Evolutionary conservation across 2,329 filamentous ascomycete genomes (phyloP).

Genomic region (Madurella fahalii): DNA sequence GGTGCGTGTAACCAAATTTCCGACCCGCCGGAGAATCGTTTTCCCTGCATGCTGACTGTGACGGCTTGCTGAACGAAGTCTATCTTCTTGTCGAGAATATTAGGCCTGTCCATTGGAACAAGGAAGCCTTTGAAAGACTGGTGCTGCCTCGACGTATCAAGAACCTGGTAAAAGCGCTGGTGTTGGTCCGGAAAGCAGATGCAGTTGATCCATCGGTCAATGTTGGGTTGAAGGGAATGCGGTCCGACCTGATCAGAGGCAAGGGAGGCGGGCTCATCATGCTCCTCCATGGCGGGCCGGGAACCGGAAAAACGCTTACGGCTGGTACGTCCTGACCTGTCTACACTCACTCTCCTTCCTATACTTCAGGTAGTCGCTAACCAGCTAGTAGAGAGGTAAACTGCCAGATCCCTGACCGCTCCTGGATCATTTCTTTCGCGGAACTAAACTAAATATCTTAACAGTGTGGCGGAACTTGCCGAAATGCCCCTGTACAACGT

Average conservation of each 20-base stretch:
- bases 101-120: conserved; percentile 11
- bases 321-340: not conserved
- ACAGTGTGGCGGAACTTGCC: conserved; percentile 33
- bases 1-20: not conserved
- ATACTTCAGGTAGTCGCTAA: not conserved
- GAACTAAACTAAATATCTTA: not conserved
- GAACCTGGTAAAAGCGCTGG: conserved; percentile 24
- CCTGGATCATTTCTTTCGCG: not conserved
- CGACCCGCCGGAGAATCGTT: not conserved
- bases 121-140: conserved; percentile 7
- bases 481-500: conserved; percentile 32
- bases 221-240: not conserved
- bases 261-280: conserved; percentile 33
- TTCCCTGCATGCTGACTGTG: not conserved
- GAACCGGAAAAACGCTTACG: conserved; percentile 33
- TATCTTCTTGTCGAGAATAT: conserved; percentile 9
- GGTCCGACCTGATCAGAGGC: conserved; percentile 28
- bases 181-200: conserved; percentile 17
- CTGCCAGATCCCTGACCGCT: conserved; percentile 7
- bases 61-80: not conserved
- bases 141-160: conserved; percentile 15
- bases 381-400: not conserved
- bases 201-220: conserved; percentile 6
- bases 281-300: conserved; percentile 31
- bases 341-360: not conserved